These are phyloP conservation scores for Nitzschia sp. DNA, from an alignment of 108 stramenopile species.

Conservation along the genomic window DNA sequence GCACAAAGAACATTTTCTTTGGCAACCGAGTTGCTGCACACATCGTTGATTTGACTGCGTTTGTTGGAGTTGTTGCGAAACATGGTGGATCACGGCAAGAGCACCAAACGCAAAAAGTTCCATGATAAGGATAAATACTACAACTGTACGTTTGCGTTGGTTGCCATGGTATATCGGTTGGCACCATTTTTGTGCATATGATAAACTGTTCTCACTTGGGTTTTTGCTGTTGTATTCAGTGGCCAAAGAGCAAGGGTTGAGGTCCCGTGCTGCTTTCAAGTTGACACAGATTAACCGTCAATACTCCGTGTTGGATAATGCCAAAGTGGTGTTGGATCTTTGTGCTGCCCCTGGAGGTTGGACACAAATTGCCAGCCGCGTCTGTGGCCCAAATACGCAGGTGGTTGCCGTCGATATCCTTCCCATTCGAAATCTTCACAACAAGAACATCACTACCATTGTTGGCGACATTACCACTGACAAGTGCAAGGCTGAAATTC, in stretches of 20 bases:
- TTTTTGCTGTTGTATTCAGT: constrained; percentile 38
- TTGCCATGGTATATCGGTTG: neutral
- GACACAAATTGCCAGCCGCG: constrained; percentile 93
- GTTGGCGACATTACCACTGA: constrained; percentile 97
- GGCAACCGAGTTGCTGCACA: too few relatives aligned
- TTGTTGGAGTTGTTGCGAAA: constrained; percentile 1
- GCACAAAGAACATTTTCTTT: too few relatives aligned
- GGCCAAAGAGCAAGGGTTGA: constrained; percentile 98
- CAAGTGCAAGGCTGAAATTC: constrained; percentile 87
- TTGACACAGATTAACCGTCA: constrained; percentile 98
- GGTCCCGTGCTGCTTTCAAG: constrained; percentile 96
- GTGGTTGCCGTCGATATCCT: constrained; percentile 97
- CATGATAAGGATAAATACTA: constrained; percentile 95
- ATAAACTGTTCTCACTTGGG: neutral
- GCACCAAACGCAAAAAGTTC: constrained; percentile 79
- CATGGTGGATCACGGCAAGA: constrained; percentile 40
- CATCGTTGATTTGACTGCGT: neutral
- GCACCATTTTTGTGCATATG: neutral
- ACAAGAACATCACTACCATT: constrained; percentile 83
- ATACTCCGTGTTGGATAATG: constrained; percentile 79
- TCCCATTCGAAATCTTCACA: constrained; percentile 82
- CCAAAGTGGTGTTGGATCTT: constrained; percentile 91
- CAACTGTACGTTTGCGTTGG: constrained; percentile 53
- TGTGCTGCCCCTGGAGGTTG: constrained; percentile 99
- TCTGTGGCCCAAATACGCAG: constrained; percentile 41